A percentile compares a stretch with the other conserved stretches of the same genome.
These are phyloP conservation scores for Pseudoneurospora amorphoporcata DNA, from an alignment of 495 filamentous ascomycete species.

Conservation along the genomic window DNA sequence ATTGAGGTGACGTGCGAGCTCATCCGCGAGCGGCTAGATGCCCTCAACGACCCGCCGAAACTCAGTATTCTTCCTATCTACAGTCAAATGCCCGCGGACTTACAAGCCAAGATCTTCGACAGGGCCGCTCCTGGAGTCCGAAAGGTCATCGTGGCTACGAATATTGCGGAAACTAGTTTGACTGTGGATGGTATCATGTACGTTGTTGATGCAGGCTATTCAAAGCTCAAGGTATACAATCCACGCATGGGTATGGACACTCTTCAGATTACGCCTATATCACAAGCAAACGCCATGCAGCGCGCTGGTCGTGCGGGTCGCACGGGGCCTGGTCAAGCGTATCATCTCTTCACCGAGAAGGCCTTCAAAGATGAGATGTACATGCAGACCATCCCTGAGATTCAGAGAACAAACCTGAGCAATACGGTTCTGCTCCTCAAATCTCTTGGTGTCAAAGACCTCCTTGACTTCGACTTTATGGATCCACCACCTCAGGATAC, in stretches of 20 bases:
- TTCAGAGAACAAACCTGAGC: slow-evolving; percentile 89
- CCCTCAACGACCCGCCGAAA: slow-evolving; percentile 90
- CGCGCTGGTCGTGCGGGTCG: slow-evolving; percentile 88
- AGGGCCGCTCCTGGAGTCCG: slow-evolving; percentile 79
- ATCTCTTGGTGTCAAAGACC: slow-evolving; percentile 84
- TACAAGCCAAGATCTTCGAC: slow-evolving; percentile 97
- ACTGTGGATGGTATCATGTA: slow-evolving; percentile 99
- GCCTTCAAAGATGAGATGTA: slow-evolving; percentile 97
- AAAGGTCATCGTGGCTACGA: slow-evolving; percentile 97
- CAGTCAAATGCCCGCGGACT: slow-evolving; percentile 97
- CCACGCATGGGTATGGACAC: slow-evolving; percentile 99
- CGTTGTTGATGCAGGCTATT: slow-evolving; percentile 92
- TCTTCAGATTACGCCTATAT: slow-evolving; percentile 95
- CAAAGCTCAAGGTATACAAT: slow-evolving; percentile 98
- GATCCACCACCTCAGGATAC: slow-evolving; percentile 97
- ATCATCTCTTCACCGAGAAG: slow-evolving; percentile 85
- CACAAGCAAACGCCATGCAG: slow-evolving; percentile 91
- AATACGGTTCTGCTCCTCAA: slow-evolving; percentile 94
- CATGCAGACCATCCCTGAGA: slow-evolving; percentile 95
- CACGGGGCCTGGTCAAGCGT: slow-evolving; percentile 93
- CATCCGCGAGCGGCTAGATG: slow-evolving; percentile 75
- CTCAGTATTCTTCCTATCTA: slow-evolving; percentile 96
- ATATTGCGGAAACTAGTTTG: slow-evolving; percentile 96
- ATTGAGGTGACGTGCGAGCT: slow-evolving; percentile 96
- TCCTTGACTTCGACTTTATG: slow-evolving; percentile 99